Conservation (phyloP, 805 yeast genomes). For the Metschnikowia aberdeeniae region DNA sequence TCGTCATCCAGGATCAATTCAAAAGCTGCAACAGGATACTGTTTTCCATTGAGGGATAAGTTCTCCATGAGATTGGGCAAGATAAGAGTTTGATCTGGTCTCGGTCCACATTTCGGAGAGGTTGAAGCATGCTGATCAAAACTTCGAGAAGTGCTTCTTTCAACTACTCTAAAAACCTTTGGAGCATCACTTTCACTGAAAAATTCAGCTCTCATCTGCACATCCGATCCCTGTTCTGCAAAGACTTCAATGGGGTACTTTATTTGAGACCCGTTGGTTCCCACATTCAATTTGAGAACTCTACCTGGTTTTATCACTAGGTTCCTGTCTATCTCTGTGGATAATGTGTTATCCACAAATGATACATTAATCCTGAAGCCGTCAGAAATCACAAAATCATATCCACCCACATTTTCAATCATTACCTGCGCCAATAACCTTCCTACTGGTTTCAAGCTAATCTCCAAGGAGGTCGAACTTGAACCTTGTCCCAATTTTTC, state of each 20-base stretch:
- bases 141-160: too few species aligned
- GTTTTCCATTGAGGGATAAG: too few species aligned
- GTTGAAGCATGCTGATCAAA: too few species aligned
- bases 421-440: conserved; percentile 28
- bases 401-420: conserved; percentile 26
- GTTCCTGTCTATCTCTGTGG: conserved; percentile 25
- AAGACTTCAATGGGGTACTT: conserved; percentile 30
- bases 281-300: conserved; percentile 31
- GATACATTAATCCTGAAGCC: conserved; percentile 27
- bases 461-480: not conserved
- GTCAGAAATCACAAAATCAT: conserved; percentile 24
- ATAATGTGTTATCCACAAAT: conserved; percentile 24
- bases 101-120: too few species aligned
- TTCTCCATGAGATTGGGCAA: not conserved
- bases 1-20: conserved; percentile 20
- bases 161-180: too few species aligned
- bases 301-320: conserved; percentile 31
- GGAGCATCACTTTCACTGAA: too few species aligned
- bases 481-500: not conserved
- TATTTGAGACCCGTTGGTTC: conserved; percentile 27
- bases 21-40: not conserved
- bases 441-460: conserved; percentile 24
- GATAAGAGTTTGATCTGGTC: not conserved
- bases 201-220: not conserved
- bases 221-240: conserved; percentile 20